Conservation (phyloP, 352 stramenopile species). For the Globisporangium cylindrosporum region DNA sequence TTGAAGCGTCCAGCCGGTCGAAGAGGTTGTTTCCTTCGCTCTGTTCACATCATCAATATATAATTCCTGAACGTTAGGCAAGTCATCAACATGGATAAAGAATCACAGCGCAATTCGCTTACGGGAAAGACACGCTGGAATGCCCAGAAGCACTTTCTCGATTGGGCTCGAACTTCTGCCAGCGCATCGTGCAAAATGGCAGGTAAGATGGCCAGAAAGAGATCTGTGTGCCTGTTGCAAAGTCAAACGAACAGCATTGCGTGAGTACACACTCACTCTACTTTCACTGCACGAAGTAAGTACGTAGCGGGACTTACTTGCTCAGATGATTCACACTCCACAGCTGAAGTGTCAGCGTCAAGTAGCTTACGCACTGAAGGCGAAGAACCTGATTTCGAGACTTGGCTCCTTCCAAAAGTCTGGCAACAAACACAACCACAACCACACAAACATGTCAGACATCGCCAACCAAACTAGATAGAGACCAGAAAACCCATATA, state of each 20-base stretch:
- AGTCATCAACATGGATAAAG: neutral
- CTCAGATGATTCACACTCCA: conserved; percentile 68
- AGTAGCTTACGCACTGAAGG: conserved; percentile 65
- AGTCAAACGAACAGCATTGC: neutral
- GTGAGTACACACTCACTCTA: neutral
- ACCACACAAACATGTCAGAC: neutral
- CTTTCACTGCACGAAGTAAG: neutral
- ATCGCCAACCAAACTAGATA: neutral
- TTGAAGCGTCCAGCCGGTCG: conserved; percentile 60
- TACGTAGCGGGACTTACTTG: conserved; percentile 44
- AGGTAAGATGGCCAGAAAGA: conserved; percentile 60
- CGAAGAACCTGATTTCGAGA: conserved; percentile 76
- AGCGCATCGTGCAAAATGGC: conserved; percentile 63
- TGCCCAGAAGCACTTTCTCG: conserved; percentile 79
- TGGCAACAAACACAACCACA: conserved; percentile 18
- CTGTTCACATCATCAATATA: conserved; percentile 16
- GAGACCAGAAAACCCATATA: neutral
- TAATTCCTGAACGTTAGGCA: neutral
- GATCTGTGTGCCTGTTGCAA: conserved; percentile 43
- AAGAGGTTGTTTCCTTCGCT: conserved; percentile 54
- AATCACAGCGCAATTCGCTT: neutral
- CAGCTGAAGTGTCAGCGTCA: conserved; percentile 66
- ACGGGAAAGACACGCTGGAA: conserved; percentile 68
- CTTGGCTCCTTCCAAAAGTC: conserved; percentile 71
- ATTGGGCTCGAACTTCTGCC: conserved; percentile 68